Evolutionary conservation across 768 basidiomycete genomes (phyloP).

Genomic region (Dictyophora rubrovolvata): DNA sequence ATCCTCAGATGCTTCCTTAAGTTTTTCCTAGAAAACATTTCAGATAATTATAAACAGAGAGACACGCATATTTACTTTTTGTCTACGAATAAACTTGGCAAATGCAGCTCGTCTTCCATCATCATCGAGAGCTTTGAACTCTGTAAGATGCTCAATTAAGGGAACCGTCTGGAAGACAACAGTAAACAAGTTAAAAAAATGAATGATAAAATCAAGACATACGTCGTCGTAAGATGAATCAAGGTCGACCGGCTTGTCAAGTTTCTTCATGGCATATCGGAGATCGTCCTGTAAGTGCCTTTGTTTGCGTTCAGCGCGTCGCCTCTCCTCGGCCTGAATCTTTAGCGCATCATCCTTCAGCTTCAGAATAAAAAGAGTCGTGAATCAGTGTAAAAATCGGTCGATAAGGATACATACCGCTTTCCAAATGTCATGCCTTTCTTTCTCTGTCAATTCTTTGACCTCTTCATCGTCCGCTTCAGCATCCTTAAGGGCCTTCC

Average conservation of each 20-base stretch:
- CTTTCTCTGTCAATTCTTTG: conserved; percentile 36
- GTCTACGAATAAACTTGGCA: conserved; percentile 78
- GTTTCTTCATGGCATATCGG: conserved; percentile 88
- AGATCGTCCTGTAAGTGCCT: conserved; percentile 91
- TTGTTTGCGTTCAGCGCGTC: conserved; percentile 73
- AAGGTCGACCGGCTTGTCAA: conserved; percentile 73
- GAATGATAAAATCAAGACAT: conserved; percentile 16
- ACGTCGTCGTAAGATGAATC: conserved; percentile 73
- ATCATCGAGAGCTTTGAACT: conserved; percentile 81
- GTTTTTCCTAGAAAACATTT: conserved; percentile 48
- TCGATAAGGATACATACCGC: conserved; percentile 37
- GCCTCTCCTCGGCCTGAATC: conserved; percentile 77
- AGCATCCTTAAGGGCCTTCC: conserved; percentile 20
- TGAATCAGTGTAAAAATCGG: not conserved
- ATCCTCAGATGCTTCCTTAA: conserved; percentile 64
- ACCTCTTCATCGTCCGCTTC: conserved; percentile 37
- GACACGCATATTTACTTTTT: conserved; percentile 48
- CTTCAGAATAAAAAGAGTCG: conserved; percentile 30
- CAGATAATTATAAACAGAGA: not conserved
- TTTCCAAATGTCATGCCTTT: conserved; percentile 47
- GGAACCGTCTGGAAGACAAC: conserved; percentile 46
- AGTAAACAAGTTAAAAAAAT: not conserved
- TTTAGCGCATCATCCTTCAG: conserved; percentile 60
- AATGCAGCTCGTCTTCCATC: conserved; percentile 78
- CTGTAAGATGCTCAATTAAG: conserved; percentile 69